Conservation (phyloP, 2,329 filamentous ascomycete genomes). For the Phyllosticta capitalensis region DNA sequence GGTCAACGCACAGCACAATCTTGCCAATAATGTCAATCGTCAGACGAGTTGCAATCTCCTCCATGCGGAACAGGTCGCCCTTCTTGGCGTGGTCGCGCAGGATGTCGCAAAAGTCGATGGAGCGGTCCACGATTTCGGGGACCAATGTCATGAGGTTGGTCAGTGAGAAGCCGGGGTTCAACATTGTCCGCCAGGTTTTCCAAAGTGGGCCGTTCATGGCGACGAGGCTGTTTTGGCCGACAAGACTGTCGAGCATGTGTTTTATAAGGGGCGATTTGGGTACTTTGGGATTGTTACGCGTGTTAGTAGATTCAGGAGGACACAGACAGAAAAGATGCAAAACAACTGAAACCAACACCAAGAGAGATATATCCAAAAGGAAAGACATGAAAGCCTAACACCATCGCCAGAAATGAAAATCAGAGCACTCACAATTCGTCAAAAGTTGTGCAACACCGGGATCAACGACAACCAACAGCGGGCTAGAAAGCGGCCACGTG, state of each 20-base stretch:
- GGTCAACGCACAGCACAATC: slow-evolving; percentile 13
- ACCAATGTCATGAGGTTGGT: slow-evolving; percentile 17
- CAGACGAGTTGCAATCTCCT: slow-evolving; percentile 1
- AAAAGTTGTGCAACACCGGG: neutral
- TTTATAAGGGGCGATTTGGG: neutral
- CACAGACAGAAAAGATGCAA: too few species aligned
- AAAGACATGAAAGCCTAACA: neutral
- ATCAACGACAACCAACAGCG: neutral
- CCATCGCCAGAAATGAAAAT: neutral
- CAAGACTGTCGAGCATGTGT: neutral
- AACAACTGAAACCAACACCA: too few species aligned
- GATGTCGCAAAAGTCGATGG: slow-evolving; percentile 12
- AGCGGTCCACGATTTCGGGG: slow-evolving; percentile 17
- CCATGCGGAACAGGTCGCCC: slow-evolving; percentile 3
- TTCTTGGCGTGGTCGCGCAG: neutral
- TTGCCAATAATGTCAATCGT: slow-evolving; percentile 10
- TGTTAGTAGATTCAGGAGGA: too few species aligned
- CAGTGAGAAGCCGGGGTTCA: slow-evolving; percentile 17
- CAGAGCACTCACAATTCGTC: neutral
- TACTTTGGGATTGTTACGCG: neutral
- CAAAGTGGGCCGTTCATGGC: slow-evolving; percentile 16
- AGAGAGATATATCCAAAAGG: neutral
- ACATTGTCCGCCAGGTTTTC: slow-evolving; percentile 17
- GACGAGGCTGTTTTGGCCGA: slow-evolving; percentile 12
- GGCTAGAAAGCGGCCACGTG: neutral